Percentiles rank a stretch among this genome's conserved stretches.
Conservation (phyloP, 129 eudicot species). For the Tanacetum coccineum region DNA sequence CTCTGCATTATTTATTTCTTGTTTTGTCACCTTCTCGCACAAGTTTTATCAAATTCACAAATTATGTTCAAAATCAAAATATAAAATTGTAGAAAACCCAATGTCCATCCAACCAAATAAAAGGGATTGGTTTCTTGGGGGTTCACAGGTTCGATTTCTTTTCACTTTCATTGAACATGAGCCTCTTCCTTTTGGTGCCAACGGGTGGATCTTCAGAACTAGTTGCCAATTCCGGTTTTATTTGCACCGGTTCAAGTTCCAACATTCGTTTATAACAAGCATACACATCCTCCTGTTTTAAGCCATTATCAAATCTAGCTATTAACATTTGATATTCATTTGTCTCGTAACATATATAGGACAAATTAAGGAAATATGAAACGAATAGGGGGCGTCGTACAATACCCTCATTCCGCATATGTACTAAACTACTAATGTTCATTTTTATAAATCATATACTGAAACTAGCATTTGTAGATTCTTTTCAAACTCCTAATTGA, state of each 20-base stretch:
- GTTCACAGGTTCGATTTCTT: constrained; percentile 5
- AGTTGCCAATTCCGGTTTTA: constrained; percentile 12
- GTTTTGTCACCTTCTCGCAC: constrained; percentile 3
- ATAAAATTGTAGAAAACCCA: constrained; percentile 13
- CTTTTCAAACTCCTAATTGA: too few species aligned
- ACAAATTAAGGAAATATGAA: too few species aligned
- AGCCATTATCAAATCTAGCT: neutral
- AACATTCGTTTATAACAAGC: constrained; percentile 39
- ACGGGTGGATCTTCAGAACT: constrained; percentile 6
- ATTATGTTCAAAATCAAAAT: constrained; percentile 24
- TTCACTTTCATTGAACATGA: constrained; percentile 32
- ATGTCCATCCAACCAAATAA: constrained; percentile 19
- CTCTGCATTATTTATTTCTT: constrained; percentile 13
- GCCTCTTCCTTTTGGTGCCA: constrained; percentile 51
- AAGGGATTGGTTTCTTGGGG: constrained; percentile 4
- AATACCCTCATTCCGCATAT: too few species aligned
- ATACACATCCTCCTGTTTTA: constrained; percentile 42
- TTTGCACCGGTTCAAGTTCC: constrained; percentile 25
- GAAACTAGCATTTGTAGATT: too few species aligned
- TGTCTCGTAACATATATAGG: too few species aligned
- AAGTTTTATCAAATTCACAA: constrained; percentile 17
- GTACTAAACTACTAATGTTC: too few species aligned
- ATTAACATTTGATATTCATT: too few species aligned
- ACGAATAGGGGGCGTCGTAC: too few species aligned
- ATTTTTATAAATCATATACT: too few species aligned